Conservation (phyloP, 2,329 filamentous ascomycete genomes). For the Cyphellophora attinorum region DNA sequence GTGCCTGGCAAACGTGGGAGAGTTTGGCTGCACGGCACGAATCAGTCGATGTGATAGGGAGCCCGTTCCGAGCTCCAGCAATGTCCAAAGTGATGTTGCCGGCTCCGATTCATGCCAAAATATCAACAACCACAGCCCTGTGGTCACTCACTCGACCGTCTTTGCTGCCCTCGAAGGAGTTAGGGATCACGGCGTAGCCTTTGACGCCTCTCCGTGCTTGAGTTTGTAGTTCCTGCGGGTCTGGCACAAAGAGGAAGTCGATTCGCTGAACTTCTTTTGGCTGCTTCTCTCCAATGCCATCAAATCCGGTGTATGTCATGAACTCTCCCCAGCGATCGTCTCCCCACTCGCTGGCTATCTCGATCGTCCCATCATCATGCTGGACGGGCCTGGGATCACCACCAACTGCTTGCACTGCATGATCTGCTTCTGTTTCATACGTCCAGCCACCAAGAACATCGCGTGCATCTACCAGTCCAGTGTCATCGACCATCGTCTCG, state of each 20-base stretch:
- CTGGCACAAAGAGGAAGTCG: slow-evolving; percentile 41
- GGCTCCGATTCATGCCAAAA: no score
- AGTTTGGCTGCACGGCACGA: no score
- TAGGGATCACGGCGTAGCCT: slow-evolving; percentile 43
- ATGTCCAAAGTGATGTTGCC: no score
- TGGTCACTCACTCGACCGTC: slow-evolving; percentile 43
- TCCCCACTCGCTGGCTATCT: not conserved
- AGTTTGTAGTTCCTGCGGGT: slow-evolving; percentile 12
- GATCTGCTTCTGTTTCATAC: slow-evolving; percentile 19
- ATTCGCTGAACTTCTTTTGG: slow-evolving; percentile 29
- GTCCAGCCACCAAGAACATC: slow-evolving; percentile 29
- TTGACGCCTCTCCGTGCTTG: slow-evolving; percentile 29
- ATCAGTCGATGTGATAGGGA: no score
- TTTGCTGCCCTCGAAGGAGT: slow-evolving; percentile 46
- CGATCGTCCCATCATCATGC: slow-evolving; percentile 10
- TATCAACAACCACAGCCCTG: slow-evolving; percentile 45
- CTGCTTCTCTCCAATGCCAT: slow-evolving; percentile 20
- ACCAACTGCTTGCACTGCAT: no score
- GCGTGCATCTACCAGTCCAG: slow-evolving; percentile 28
- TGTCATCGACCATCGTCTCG: slow-evolving; percentile 32
- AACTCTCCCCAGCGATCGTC: slow-evolving; percentile 39
- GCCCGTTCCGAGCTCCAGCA: no score
- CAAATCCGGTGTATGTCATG: slow-evolving; percentile 47
- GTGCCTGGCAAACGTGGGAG: no score
- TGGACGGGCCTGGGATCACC: no score